A percentile compares a stretch with the other conserved stretches of the same genome.
phyloP scores from a whole-genome alignment of 2,329 filamentous ascomycete genomes.

The Domatiomyces catenatus region DNA sequence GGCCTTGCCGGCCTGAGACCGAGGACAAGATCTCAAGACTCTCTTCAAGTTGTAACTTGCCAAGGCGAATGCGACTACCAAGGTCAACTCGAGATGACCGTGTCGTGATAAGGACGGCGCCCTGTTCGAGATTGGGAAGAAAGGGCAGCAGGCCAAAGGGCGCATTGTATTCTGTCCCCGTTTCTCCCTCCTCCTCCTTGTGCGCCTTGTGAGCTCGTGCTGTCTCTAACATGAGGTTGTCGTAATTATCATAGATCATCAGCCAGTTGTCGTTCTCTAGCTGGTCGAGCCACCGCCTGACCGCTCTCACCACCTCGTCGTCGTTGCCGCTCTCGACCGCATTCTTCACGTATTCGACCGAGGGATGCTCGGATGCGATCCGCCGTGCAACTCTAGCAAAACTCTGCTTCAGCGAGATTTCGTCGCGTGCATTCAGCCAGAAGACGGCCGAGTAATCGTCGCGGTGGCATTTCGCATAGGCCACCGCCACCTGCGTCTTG shows the following conservation, averaged over 20 bases:
- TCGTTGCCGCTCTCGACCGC: too few species aligned
- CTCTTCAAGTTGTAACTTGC: conserved; percentile 4
- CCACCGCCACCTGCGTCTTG: conserved; percentile 31
- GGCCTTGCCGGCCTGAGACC: conserved; percentile 4
- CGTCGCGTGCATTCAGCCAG: conserved; percentile 30
- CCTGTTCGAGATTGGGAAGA: conserved; percentile 8
- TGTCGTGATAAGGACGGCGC: conserved; percentile 15
- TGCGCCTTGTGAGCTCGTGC: neutral
- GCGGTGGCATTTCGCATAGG: conserved; percentile 24
- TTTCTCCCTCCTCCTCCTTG: conserved; percentile 8
- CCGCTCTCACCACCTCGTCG: neutral
- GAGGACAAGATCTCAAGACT: conserved; percentile 7
- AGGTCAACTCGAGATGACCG: conserved; percentile 5
- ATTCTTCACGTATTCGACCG: too few species aligned
- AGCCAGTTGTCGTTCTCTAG: conserved; percentile 14
- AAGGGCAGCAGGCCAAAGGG: conserved; percentile 8
- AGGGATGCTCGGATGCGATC: neutral
- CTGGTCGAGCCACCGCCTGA: conserved; percentile 9
- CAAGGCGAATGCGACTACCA: conserved; percentile 3
- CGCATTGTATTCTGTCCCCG: too few species aligned
- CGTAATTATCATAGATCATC: conserved; percentile 17
- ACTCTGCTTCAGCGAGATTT: conserved; percentile 24
- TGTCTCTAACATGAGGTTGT: conserved; percentile 4
- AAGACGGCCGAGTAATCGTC: conserved; percentile 27
- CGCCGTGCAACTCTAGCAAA: conserved; percentile 1